Evolutionary conservation across 1,139 yeast species (phyloP).

Genomic region (Suhomyces panamericanus): DNA sequence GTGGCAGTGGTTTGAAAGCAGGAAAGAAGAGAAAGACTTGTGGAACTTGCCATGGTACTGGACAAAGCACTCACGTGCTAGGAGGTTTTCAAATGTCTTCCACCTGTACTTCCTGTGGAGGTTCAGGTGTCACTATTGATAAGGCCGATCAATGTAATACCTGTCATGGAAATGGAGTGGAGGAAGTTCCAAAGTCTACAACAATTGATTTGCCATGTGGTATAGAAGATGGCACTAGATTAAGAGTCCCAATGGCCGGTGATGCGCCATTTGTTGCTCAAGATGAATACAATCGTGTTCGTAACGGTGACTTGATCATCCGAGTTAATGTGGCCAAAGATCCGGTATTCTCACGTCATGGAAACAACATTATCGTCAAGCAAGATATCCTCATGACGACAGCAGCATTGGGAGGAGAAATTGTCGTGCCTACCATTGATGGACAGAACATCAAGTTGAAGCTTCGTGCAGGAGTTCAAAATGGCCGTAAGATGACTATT

Average conservation of each 20-base stretch:
- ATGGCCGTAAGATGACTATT: slow-evolving; percentile 70
- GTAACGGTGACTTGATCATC: slow-evolving; percentile 85
- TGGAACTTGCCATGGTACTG: slow-evolving; percentile 89
- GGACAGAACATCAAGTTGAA: slow-evolving; percentile 73
- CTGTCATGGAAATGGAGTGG: slow-evolving; percentile 91
- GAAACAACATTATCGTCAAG: slow-evolving; percentile 61
- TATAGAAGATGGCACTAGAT: slow-evolving; percentile 78
- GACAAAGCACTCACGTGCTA: slow-evolving; percentile 80
- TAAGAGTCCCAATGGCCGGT: slow-evolving; percentile 86
- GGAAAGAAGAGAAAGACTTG: slow-evolving; percentile 81
- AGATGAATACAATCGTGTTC: slow-evolving; percentile 61
- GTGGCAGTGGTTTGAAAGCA: slow-evolving; percentile 79
- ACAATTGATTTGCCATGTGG: slow-evolving; percentile 88
- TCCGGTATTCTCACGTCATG: slow-evolving; percentile 63
- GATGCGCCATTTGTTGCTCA: slow-evolving; percentile 77
- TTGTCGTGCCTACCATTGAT: slow-evolving; percentile 84
- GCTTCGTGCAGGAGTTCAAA: slow-evolving; percentile 85
- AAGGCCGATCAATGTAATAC: slow-evolving; percentile 68
- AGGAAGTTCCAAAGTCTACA: slow-evolving; percentile 63
- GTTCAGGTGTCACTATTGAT: slow-evolving; percentile 79
- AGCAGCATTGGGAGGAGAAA: slow-evolving; percentile 92
- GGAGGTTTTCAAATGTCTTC: slow-evolving; percentile 98
- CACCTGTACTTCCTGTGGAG: slow-evolving; percentile 85
- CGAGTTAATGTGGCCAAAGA: slow-evolving; percentile 79
- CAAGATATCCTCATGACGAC: slow-evolving; percentile 87